phyloP scores from a whole-genome alignment of 2,329 filamentous ascomycete genomes.

The Didymella exigua region DNA sequence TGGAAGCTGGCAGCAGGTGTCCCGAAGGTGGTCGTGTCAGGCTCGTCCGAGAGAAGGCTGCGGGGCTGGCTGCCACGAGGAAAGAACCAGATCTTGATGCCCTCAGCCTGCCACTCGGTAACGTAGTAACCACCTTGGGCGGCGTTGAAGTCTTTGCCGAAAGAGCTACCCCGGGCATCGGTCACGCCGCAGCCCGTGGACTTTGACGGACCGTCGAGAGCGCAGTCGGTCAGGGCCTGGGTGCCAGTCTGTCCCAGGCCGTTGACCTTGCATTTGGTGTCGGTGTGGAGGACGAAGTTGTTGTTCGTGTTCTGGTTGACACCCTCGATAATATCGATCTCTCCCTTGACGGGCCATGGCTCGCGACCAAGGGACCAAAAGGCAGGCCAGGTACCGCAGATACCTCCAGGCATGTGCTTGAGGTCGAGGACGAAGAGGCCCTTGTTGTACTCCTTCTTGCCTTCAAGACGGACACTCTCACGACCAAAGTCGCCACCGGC shows the following conservation, averaged over 20 bases:
- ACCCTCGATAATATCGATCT: slow-evolving; percentile 46
- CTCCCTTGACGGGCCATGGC: slow-evolving; percentile 35
- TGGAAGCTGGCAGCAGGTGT: slow-evolving; percentile 70
- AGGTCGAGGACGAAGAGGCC: slow-evolving; percentile 43
- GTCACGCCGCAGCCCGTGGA: slow-evolving; percentile 52
- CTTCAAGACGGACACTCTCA: slow-evolving; percentile 38
- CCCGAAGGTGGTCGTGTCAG: slow-evolving; percentile 70
- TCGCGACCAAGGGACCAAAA: slow-evolving; percentile 41
- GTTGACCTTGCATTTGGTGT: slow-evolving; percentile 30
- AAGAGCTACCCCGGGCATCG: slow-evolving; percentile 45
- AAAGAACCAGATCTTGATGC: slow-evolving; percentile 83
- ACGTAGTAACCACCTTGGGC: slow-evolving; percentile 52
- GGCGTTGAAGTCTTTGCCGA: slow-evolving; percentile 59
- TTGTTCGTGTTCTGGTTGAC: slow-evolving; percentile 38
- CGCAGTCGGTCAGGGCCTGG: slow-evolving; percentile 22
- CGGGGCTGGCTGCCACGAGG: slow-evolving; percentile 64
- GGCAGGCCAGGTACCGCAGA: slow-evolving; percentile 44
- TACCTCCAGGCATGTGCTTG: slow-evolving; percentile 37
- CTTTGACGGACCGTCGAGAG: slow-evolving; percentile 21
- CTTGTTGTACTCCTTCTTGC: slow-evolving; percentile 34
- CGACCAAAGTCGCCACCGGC: slow-evolving; percentile 30
- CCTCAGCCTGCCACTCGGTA: slow-evolving; percentile 67
- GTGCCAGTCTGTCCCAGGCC: slow-evolving; percentile 23
- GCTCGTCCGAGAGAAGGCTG: slow-evolving; percentile 63
- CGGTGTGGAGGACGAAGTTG: slow-evolving; percentile 36